Base-by-base conservation (phyloP, 306 rosid genomes). In the Calophaca sinica region DNA sequence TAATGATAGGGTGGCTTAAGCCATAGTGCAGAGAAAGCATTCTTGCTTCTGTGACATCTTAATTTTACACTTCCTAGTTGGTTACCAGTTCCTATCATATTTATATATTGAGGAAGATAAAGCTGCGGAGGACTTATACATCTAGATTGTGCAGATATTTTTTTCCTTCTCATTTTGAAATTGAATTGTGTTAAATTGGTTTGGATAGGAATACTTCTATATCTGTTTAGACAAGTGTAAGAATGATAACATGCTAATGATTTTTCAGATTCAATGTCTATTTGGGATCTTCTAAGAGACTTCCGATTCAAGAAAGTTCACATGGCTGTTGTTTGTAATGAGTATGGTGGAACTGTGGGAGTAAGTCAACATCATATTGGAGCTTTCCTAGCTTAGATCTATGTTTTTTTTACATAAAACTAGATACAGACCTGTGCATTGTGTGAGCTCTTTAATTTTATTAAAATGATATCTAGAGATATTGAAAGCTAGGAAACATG, bases 261-360 rank as follows among this genome's bases (percentile, higher is more conserved):
- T 82, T 75, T 72, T 90, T 82, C 89, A 93, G 97, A 93, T 93
- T 91, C 97, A 68, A 93, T 93, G 98, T 93, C 92, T 12, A 96
- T 93, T 38, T 93, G 98, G 98, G 88, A 91, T 88, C 98, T 93
- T 88, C 97, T 93, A 55, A 86, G 98, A 79, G 98, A 93, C 86
- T 93, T 93, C 53, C 88, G 97, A 77, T 88, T 91, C 83, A 85
- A 93, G 80, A 91, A 93, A 1, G 26, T 20, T 20, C 26, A 20
- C 26, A 78, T 93, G 97, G 96, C 98, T 13, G 97, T 93, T 62
- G 26, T 93, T 72, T 93, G 88, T 72, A 93, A 91, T 0, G 98
- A 93, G 85, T 93, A 93, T 33, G 98, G 98, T 55, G 98, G 98
- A 82, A 93, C 98, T 77, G 89, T 93, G 26, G 98, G 98, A 78